Percentiles rank a stretch among this genome's conserved stretches.
phyloP scores from a whole-genome alignment of 1,284 basidiomycete species.

The Papiliotrema nemorosa region DNA sequence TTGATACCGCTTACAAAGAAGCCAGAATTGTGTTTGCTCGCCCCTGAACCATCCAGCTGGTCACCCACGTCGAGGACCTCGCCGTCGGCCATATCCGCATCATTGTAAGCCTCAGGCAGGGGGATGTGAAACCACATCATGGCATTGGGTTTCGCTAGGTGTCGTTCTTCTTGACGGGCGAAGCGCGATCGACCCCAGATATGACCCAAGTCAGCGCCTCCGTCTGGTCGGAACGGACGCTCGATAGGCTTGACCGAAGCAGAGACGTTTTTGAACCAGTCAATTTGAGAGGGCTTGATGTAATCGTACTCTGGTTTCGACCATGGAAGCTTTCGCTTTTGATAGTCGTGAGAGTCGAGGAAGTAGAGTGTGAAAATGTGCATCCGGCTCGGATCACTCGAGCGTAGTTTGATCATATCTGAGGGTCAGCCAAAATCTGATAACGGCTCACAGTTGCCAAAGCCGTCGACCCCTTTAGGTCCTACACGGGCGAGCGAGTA shows the following conservation, averaged over 20 bases:
- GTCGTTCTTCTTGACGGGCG: conserved; percentile 44
- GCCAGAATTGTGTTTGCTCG: conserved; percentile 67
- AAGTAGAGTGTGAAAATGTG: conserved; percentile 88
- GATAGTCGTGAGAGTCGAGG: conserved; percentile 80
- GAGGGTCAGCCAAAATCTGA: conserved; percentile 51
- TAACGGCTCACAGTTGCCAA: conserved; percentile 66
- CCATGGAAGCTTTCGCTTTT: conserved; percentile 55
- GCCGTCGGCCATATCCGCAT: conserved; percentile 18
- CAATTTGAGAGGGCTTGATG: conserved; percentile 68
- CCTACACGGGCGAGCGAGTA: conserved; percentile 78
- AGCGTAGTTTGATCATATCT: conserved; percentile 46
- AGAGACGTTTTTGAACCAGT: conserved; percentile 82
- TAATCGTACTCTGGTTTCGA: conserved; percentile 63
- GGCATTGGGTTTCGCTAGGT: conserved; percentile 82
- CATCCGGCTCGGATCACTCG: conserved; percentile 58
- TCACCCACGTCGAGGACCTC: conserved; percentile 68
- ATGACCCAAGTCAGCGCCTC: conserved; percentile 62
- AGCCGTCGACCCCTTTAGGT: conserved; percentile 75
- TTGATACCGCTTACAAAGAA: conserved; percentile 78
- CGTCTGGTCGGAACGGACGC: conserved; percentile 75
- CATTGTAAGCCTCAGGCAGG: conserved; percentile 57
- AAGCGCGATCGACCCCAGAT: conserved; percentile 59
- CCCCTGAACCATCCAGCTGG: conserved; percentile 55
- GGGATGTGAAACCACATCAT: conserved; percentile 96
- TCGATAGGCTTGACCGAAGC: conserved; percentile 65